Evolutionary conservation across 1,284 basidiomycete species (phyloP), one percentile per base, ranked within the genome.

Genomic region (Thecaphora thlaspeos): DNA sequence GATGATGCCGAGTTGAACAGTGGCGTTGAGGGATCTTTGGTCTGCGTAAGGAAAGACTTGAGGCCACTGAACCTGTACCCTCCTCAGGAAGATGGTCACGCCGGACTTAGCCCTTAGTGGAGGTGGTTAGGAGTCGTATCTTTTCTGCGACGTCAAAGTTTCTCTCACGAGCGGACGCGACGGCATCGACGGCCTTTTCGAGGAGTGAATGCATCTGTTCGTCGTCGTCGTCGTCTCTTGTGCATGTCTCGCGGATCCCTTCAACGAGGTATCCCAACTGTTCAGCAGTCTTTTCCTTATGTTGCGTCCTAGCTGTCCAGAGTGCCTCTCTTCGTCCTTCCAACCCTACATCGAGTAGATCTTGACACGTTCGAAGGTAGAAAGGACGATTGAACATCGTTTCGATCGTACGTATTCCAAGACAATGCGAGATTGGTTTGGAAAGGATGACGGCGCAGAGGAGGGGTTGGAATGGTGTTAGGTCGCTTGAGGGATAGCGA

Each of bases 221-320:
- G 1, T 38, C 38, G 1, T 48, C 45, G 2, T 38, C 55, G 1
- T 50, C 43, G 9, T 34, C 32, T 34, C 32, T 14, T 4, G 7
- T 14, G 26, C 59, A 56, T 9, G 67, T 40, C 17, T 36, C 18
- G 1, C 43, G 22, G 15, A 67, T 44, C 1, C 64, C 67, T 32
- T 63, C 44, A 4, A 65, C 60, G n/a, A 70, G 51, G 11, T 41
- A 50, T 0, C 64, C 67, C 2, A 70, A 45, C 50, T 70, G 67
- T 11, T 50, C 54, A 15, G 67, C 64, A 0, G 64, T 64, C 51
- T 70, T 70, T 37, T 67, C 67, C 36, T 70, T 70, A 26, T 70
- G 67, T 49, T 67, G 67, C 2, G 67, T 70, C 12, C 64, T 43
- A 2, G 67, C 67, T 38, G 63, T 57, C 63, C 63, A 70, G 2